A percentile compares a stretch with the other conserved stretches of the same genome.
Conservation (phyloP, 1,284 basidiomycete species). For the Omphalotus olearius region DNA sequence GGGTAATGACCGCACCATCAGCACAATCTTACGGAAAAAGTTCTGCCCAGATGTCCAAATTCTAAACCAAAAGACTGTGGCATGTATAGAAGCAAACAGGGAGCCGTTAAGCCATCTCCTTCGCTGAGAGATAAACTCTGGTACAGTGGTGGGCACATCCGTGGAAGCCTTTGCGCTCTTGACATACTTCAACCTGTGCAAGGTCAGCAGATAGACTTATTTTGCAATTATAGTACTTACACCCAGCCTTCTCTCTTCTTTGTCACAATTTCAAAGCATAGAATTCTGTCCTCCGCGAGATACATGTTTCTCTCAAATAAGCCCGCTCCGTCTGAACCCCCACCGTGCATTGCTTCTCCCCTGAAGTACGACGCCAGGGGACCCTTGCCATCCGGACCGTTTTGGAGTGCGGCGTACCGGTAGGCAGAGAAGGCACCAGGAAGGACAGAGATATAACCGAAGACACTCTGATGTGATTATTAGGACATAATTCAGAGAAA, state of each 20-base stretch:
- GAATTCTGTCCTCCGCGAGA: conserved; percentile 89
- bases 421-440: conserved; percentile 93
- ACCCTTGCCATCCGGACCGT: conserved; percentile 79
- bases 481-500: background rate
- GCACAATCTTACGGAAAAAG: conserved; percentile 77
- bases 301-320: conserved; percentile 91
- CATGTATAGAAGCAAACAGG: conserved; percentile 82
- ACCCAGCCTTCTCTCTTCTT: conserved; percentile 83
- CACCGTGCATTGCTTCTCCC: conserved; percentile 84
- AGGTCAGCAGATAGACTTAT: conserved; percentile 2
- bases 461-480: conserved; percentile 53
- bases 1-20: conserved; percentile 45
- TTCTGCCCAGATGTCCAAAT: conserved; percentile 91
- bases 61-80: conserved; percentile 78
- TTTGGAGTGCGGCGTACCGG: conserved; percentile 80
- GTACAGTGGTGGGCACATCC: conserved; percentile 79
- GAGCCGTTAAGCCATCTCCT: conserved; percentile 90
- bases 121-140: conserved; percentile 89
- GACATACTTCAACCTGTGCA: conserved; percentile 76
- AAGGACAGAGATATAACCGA: conserved; percentile 88
- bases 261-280: conserved; percentile 97
- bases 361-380: conserved; percentile 91
- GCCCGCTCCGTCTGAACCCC: conserved; percentile 52
- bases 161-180: conserved; percentile 89
- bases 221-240: conserved; percentile 38